Evolutionary conservation across 805 yeast species (phyloP).

Genomic region (Tetrapisispora fleetii): DNA sequence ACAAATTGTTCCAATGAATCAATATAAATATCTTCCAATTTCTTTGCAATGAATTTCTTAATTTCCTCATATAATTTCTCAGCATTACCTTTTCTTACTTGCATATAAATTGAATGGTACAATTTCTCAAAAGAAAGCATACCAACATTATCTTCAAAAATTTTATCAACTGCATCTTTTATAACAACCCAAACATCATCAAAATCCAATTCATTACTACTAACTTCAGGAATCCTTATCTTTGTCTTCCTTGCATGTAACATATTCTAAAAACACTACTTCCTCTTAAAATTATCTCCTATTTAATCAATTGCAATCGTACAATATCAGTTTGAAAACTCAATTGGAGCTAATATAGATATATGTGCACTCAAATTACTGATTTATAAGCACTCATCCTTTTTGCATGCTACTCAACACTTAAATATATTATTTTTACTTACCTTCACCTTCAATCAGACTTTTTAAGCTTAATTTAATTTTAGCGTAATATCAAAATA

Average conservation of each 20-base stretch:
- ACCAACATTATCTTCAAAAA: constrained; percentile 62
- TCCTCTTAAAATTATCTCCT: background rate
- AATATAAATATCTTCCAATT: constrained; percentile 3
- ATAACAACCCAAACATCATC: constrained; percentile 59
- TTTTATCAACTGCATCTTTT: constrained; percentile 58
- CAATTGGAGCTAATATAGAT: too few relatives aligned
- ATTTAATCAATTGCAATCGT: too few relatives aligned
- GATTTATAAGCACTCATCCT: too few relatives aligned
- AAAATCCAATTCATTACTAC: constrained; percentile 35
- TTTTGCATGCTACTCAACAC: too few relatives aligned
- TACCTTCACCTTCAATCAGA: too few relatives aligned
- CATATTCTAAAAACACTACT: background rate
- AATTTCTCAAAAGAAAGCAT: constrained; percentile 72
- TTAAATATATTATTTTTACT: too few relatives aligned
- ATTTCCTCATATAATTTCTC: constrained; percentile 10
- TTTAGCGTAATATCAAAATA: background rate
- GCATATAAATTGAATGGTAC: constrained; percentile 66
- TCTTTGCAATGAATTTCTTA: constrained; percentile 6
- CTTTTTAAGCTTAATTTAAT: background rate
- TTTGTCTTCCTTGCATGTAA: constrained; percentile 33
- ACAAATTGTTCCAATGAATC: background rate
- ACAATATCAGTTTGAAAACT: too few relatives aligned
- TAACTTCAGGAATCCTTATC: constrained; percentile 54
- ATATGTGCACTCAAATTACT: too few relatives aligned
- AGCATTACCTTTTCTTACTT: constrained; percentile 40